Evolutionary conservation across 1,139 yeast genomes (phyloP).

Genomic region (Fermentozyma sake): DNA sequence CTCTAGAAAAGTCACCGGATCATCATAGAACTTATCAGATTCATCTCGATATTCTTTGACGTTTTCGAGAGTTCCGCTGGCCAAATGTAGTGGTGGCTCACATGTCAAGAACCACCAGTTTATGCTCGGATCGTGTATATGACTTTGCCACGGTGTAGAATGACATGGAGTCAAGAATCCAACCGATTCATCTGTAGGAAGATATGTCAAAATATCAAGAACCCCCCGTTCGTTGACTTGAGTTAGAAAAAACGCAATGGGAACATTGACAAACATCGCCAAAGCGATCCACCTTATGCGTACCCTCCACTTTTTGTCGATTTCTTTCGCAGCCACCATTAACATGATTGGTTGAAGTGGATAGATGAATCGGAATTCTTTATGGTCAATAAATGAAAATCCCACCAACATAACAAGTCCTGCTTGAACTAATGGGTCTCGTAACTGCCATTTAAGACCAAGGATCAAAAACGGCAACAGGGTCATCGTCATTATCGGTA

Average conservation of each 20-base stretch:
- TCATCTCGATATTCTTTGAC: slow-evolving; percentile 66
- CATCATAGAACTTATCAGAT: slow-evolving; percentile 74
- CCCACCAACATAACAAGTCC: slow-evolving; percentile 39
- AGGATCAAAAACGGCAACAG: slow-evolving; percentile 52
- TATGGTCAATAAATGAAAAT: slow-evolving; percentile 71
- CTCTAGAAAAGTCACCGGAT: slow-evolving; percentile 52
- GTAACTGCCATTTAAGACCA: slow-evolving; percentile 8
- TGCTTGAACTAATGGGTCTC: slow-evolving; percentile 19
- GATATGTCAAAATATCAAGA: slow-evolving; percentile 54
- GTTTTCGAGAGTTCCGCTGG: slow-evolving; percentile 17
- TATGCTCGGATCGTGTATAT: slow-evolving; percentile 57
- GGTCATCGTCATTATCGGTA: slow-evolving; percentile 70
- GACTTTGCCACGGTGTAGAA: slow-evolving; percentile 93
- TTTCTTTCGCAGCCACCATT: slow-evolving; percentile 14
- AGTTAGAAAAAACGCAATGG: slow-evolving; percentile 51
- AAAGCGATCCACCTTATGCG: slow-evolving; percentile 2
- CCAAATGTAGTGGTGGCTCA: slow-evolving; percentile 73
- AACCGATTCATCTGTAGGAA: slow-evolving; percentile 48
- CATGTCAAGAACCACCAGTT: slow-evolving; percentile 77
- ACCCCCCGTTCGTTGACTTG: slow-evolving; percentile 81
- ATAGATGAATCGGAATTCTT: slow-evolving; percentile 87
- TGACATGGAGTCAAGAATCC: slow-evolving; percentile 95
- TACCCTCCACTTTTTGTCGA: slow-evolving; percentile 5
- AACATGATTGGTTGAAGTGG: slow-evolving; percentile 78
- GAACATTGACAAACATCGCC: slow-evolving; percentile 34